Base-by-base conservation (phyloP, 73 alveolate genomes). In the Tetrahymena borealis region DNA sequence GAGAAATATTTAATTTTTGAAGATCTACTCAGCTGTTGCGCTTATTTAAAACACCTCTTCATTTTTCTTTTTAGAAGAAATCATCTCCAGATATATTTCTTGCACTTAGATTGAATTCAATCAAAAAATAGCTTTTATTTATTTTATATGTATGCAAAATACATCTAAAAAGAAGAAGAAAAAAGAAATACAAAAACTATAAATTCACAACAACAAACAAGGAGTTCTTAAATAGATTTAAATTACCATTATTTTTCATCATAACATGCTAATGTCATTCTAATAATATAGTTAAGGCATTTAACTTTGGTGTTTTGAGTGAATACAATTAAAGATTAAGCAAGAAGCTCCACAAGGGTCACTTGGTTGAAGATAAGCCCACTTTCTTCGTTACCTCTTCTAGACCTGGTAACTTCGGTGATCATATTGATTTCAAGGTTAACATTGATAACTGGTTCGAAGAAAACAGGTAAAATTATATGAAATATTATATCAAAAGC, bases 371-470 rank as follows among this genome's bases (percentile, higher is more conserved):
- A 32, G 98, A 96, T 42, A 96, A 96, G 91, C 98, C 98, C 32
- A 93, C 94, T 90, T 97, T 97, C 97, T 97, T 97, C 97, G 97
- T 96, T 32, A 96, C 99, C 78, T 95, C 99, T 35, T 94, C 98
- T 1, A 94, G 98, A 91, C 99, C 99, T 35, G 96, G 98, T 33
- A 97, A 97, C 96, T 97, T 97, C 96, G 97, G 98, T 85, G 99
- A 96, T 96, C 98, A 95, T 79, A 35, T 96, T 18, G 99, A 97
- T 96, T 94, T 97, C 91, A 97, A 97, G 94, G 96, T 97, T 90
- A 94, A 97, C 95, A 96, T 96, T 32, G 99, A 97, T 94, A 97
- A 97, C 96, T 97, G 98, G 99, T 97, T 97, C 94, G 99, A 97
- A 79, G 99, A 97, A 91, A 97, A 97, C 94, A 96, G 95, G 95